Evolutionary conservation across 2,329 filamentous ascomycete species (phyloP).

Genomic region (Orbilia blumenaviensis): DNA sequence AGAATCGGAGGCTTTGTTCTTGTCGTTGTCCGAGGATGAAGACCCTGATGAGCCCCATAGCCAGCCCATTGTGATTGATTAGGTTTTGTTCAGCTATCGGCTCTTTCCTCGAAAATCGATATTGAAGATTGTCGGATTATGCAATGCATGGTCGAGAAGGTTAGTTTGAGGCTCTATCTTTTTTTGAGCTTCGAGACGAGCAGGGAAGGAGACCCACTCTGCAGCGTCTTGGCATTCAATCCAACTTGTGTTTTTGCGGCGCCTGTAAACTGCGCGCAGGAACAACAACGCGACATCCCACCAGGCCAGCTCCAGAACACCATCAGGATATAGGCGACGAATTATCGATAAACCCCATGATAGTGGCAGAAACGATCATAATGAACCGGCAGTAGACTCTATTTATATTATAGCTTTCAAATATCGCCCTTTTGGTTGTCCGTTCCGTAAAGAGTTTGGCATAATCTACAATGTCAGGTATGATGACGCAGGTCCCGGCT

Average conservation of each 20-base stretch:
- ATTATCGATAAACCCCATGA: neutral
- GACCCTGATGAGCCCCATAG: slow-evolving; percentile 66
- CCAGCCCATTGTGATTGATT: slow-evolving; percentile 68
- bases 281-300: slow-evolving; percentile 54
- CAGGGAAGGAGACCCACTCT: slow-evolving; percentile 18
- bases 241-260: slow-evolving; percentile 43
- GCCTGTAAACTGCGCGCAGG: slow-evolving; percentile 23
- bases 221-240: slow-evolving; percentile 7
- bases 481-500: neutral
- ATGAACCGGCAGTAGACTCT: slow-evolving; percentile 21
- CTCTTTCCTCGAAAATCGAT: neutral
- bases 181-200: slow-evolving; percentile 15
- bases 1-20: slow-evolving; percentile 58
- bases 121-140: neutral
- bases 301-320: slow-evolving; percentile 21
- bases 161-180: slow-evolving; percentile 6
- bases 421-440: neutral
- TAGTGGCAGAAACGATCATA: neutral
- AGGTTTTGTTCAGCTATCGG: neutral
- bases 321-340: neutral
- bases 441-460: neutral
- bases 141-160: slow-evolving; percentile 11
- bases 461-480: slow-evolving; percentile 45
- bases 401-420: neutral
- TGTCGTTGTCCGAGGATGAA: slow-evolving; percentile 25